These are phyloP conservation scores for Diplosphaera chodatii DNA, from an alignment of 139 green algal species.

Conservation along the genomic window DNA sequence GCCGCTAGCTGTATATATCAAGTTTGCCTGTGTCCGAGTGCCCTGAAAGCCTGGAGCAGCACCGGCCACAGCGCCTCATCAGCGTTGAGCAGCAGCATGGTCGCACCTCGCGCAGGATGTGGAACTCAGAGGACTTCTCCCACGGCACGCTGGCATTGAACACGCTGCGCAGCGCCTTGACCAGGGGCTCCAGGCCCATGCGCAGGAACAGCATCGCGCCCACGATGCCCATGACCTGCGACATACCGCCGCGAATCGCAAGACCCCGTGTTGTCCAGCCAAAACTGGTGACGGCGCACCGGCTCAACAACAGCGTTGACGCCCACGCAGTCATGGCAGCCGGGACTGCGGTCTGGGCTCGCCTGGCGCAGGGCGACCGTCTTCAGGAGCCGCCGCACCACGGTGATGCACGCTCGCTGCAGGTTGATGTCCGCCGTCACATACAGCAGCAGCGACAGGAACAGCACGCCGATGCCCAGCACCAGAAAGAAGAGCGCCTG, in stretches of 20 bases:
- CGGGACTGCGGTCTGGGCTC: conserved; percentile 3
- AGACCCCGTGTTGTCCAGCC: too few species aligned
- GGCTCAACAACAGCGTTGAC: too few species aligned
- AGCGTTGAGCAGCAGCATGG: too few species aligned
- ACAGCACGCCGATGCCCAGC: conserved; percentile 35
- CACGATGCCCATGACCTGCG: conserved; percentile 26
- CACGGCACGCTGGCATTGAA: conserved; percentile 35
- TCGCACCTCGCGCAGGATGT: conserved; percentile 59
- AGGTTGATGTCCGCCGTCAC: conserved; percentile 50
- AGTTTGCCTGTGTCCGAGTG: too few species aligned
- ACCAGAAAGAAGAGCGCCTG: conserved; percentile 32
- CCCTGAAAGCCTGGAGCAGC: too few species aligned
- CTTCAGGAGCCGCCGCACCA: conserved; percentile 53
- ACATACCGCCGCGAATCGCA: too few species aligned
- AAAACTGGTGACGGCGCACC: too few species aligned
- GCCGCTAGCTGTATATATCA: too few species aligned
- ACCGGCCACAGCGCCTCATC: too few species aligned
- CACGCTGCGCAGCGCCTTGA: conserved; percentile 31
- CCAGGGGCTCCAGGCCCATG: conserved; percentile 42
- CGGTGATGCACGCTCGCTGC: conserved; percentile 29
- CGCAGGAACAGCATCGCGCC: conserved; percentile 34
- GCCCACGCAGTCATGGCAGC: conserved; percentile 12
- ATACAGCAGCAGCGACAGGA: conserved; percentile 49
- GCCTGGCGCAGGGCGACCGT: conserved; percentile 63
- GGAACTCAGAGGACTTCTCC: conserved; percentile 56